phyloP scores from a whole-genome alignment of 2,329 filamentous ascomycete genomes.

The Colletotrichum sp. region DNA sequence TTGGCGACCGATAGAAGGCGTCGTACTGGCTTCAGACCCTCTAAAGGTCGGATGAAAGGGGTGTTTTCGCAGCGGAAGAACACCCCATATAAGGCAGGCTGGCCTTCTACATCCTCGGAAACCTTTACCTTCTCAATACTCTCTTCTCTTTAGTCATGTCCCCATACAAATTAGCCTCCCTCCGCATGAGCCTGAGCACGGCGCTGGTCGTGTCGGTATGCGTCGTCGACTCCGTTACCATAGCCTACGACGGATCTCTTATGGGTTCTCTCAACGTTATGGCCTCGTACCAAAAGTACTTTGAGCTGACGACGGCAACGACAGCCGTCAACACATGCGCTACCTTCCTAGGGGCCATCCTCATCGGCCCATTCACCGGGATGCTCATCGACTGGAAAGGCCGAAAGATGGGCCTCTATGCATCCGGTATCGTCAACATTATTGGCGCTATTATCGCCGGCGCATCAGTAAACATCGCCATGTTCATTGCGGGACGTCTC shows the following conservation, averaged over 20 bases:
- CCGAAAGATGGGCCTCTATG: conserved; percentile 48
- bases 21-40: neutral
- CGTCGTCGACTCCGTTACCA: conserved; percentile 30
- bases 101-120: neutral
- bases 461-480: conserved; percentile 60
- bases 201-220: conserved; percentile 28
- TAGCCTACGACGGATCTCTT: conserved; percentile 43
- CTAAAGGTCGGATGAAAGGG: neutral
- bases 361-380: conserved; percentile 54
- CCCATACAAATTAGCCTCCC: neutral
- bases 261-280: conserved; percentile 42
- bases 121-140: fast-evolving
- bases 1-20: neutral
- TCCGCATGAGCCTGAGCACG: conserved; percentile 23
- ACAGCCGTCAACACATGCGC: conserved; percentile 57
- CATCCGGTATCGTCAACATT: conserved; percentile 52
- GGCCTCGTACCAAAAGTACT: conserved; percentile 55
- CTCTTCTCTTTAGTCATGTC: neutral
- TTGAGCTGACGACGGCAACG: conserved; percentile 49
- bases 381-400: conserved; percentile 53
- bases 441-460: conserved; percentile 65
- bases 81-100: neutral
- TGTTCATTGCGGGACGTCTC: conserved; percentile 59
- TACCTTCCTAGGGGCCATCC: conserved; percentile 56
- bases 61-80: neutral